Evolutionary conservation across 371 early-diverging fungal genomes (phyloP).

Genomic region (Mortierella sp.): DNA sequence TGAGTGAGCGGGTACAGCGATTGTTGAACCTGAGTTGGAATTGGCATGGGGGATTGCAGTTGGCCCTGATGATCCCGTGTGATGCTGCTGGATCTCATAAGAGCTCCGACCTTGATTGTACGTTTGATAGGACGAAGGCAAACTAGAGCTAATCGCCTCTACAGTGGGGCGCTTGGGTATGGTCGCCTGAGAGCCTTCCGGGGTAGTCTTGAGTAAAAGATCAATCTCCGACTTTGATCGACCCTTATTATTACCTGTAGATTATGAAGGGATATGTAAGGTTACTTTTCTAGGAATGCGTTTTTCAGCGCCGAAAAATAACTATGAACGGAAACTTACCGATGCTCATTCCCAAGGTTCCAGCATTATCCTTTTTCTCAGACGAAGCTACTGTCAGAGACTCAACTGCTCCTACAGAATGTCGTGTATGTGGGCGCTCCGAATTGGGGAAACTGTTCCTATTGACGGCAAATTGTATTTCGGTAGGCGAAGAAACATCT

Average conservation of each 20-base stretch:
- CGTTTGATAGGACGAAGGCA: background rate
- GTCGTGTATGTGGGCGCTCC: background rate
- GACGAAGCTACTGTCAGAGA: background rate
- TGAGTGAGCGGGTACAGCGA: slow-evolving; percentile 10
- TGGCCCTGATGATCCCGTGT: background rate
- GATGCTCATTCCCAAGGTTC: slow-evolving; percentile 15
- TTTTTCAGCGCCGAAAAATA: background rate
- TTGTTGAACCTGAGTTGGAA: background rate
- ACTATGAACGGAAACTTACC: slow-evolving; percentile 9
- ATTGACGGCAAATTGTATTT: slow-evolving; percentile 10
- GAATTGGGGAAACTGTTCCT: background rate
- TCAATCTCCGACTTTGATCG: slow-evolving; percentile 49
- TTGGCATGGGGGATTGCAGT: background rate
- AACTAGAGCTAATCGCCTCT: background rate
- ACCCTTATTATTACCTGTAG: slow-evolving; percentile 22
- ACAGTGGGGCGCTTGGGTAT: slow-evolving; percentile 3
- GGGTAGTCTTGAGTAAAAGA: slow-evolving; percentile 17
- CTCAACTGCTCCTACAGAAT: background rate
- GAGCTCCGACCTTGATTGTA: background rate
- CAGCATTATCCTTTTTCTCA: background rate
- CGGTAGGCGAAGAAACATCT: slow-evolving; percentile 12
- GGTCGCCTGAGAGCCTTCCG: background rate
- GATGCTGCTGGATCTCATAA: slow-evolving; percentile 13
- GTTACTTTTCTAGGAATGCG: background rate
- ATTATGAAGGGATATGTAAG: background rate